Evolutionary conservation across 192 early-diverging fungal species (phyloP), one percentile per base, ranked within the genome.

Genomic region (Mortierella antarctica): DNA sequence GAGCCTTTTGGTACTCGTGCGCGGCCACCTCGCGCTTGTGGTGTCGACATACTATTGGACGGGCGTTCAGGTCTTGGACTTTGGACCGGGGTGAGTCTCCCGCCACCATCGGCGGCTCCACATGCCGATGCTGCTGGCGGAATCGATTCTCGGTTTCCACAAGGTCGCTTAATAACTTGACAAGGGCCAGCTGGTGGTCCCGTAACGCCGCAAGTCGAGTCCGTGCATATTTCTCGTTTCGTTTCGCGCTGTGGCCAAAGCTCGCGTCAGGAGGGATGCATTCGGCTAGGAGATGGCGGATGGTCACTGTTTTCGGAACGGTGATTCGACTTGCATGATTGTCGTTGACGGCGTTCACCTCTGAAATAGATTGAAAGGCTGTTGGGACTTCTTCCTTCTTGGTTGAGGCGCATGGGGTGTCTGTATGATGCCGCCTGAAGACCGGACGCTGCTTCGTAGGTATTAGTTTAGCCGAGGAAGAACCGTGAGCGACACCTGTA

Each of bases 151-250:
- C 61, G 1, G 21, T 23, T 9, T 62, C 53, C 51, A 67, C 44
- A 6, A 74, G 50, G 9, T 62, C 52, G 15, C 44, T 15, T 45
- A 74, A 42, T 12, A 74, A 21, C 14, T 50, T 41, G 4, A 74
- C 65, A 44, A 74, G 48, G 11, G 48, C 31, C 49, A 55, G 50
- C 20, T 74, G 73, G 20, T 74, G 73, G 11, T 68, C 52, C 21
- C 65, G 60, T 6, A 74, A 23, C 0, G 73, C 73, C 13, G 50
- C 42, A 4, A 74, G 60, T 18, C 73, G 73, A 8, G 51, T 17
- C 8, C 53, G 45, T 8, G 73, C 73, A 23, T 74, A 74, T 9
- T 41, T 44, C 40, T 67, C 73, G 31, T 74, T 55, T 7, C 65
- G 12, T 17, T 56, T 62, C 11, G 63, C 49, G 18, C 67, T 74